phyloP scores from a whole-genome alignment of 306 rosid genomes.

The Casuarina glauca region DNA sequence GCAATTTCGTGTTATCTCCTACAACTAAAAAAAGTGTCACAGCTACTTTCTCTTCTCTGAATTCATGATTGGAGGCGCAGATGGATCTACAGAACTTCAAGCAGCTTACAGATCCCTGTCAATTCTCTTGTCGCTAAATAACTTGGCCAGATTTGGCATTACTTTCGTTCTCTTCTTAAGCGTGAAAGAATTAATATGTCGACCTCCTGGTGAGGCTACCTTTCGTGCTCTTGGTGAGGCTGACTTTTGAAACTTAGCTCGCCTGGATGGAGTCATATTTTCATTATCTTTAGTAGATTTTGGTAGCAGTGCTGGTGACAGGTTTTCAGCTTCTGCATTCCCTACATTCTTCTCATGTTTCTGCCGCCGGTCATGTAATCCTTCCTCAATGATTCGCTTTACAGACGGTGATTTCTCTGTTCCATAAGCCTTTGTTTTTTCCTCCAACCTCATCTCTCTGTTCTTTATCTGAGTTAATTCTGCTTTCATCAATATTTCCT shows the following conservation, averaged over 20 bases:
- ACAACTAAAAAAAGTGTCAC: not conserved
- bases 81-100: not conserved
- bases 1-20: not conserved
- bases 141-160: constrained; percentile 59
- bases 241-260: constrained; percentile 47
- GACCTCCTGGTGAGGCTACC: constrained; percentile 56
- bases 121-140: constrained; percentile 52
- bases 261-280: constrained; percentile 40
- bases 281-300: constrained; percentile 48
- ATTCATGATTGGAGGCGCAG: not conserved
- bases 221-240: constrained; percentile 60
- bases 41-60: not conserved
- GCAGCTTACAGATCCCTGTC: constrained; percentile 15
- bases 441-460: constrained; percentile 46
- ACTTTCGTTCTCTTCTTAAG: constrained; percentile 65
- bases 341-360: constrained; percentile 44
- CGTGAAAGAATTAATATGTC: constrained; percentile 51
- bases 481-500: constrained; percentile 57
- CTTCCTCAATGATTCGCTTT: constrained; percentile 45
- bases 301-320: constrained; percentile 36
- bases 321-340: constrained; percentile 35
- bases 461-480: constrained; percentile 58
- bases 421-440: constrained; percentile 39
- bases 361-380: constrained; percentile 37
- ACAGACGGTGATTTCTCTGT: constrained; percentile 39